A percentile compares a stretch with the other conserved stretches of the same genome.
Evolutionary conservation across 2,329 filamentous ascomycete genomes (phyloP).

Genomic region (Amauroascus niger): DNA sequence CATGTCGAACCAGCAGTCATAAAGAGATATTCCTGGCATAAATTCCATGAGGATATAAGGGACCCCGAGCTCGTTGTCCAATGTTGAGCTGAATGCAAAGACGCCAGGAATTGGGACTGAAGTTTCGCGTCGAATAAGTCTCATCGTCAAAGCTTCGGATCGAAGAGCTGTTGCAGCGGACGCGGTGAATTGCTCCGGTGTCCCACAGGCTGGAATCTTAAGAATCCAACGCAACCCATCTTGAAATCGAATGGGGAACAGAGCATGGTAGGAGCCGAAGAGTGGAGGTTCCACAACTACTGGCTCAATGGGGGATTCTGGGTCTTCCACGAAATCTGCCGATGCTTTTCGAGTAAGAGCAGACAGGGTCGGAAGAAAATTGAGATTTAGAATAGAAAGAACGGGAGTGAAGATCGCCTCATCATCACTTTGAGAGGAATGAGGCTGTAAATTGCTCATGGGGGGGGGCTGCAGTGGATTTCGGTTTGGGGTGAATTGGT

Average conservation of each 20-base stretch:
- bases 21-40: slow-evolving; percentile 9
- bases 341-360: slow-evolving; percentile 7
- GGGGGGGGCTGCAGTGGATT: background rate
- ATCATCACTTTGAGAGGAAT: slow-evolving; percentile 6
- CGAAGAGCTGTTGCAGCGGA: slow-evolving; percentile 8
- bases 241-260: slow-evolving; percentile 12
- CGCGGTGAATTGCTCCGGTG: slow-evolving; percentile 6
- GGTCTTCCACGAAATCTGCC: slow-evolving; percentile 6
- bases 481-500: background rate
- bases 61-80: slow-evolving; percentile 9
- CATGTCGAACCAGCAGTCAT: slow-evolving; percentile 11
- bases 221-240: slow-evolving; percentile 13
- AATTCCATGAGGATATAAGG: slow-evolving; percentile 12
- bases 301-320: slow-evolving; percentile 7
- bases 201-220: slow-evolving; percentile 10
- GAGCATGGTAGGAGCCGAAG: slow-evolving; percentile 9
- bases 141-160: slow-evolving; percentile 13
- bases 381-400: slow-evolving; percentile 7
- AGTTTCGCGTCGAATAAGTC: slow-evolving; percentile 9
- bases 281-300: slow-evolving; percentile 3
- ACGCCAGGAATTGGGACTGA: slow-evolving; percentile 11
- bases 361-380: slow-evolving; percentile 4
- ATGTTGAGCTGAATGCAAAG: slow-evolving; percentile 4
- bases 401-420: slow-evolving; percentile 6
- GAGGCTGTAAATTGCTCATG: slow-evolving; percentile 3